phyloP scores from a whole-genome alignment of 441 rosid genomes.

The Euphorbia celastroides region DNA sequence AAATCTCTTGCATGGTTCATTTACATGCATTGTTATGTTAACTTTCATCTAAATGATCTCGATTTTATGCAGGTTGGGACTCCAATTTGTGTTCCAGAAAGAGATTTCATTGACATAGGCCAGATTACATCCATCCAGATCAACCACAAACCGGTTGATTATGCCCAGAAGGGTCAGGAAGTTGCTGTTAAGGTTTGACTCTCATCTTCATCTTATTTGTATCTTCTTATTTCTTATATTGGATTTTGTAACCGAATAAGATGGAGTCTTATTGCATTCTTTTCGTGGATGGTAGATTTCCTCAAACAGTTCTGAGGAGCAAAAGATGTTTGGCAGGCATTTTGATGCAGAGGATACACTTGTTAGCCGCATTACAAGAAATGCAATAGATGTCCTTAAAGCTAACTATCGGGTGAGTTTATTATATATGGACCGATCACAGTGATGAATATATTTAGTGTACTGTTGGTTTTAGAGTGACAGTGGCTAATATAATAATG shows the following conservation, averaged over 20 bases:
- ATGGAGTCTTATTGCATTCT: background rate
- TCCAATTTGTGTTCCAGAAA: conserved; percentile 78
- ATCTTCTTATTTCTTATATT: background rate
- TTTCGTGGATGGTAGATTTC: conserved; percentile 44
- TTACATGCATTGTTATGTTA: background rate
- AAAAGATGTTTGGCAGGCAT: conserved; percentile 92
- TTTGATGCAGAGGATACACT: conserved; percentile 83
- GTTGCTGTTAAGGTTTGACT: conserved; percentile 84
- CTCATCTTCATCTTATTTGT: background rate
- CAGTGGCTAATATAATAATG: background rate
- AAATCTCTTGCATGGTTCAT: too few species aligned
- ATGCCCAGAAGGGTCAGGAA: conserved; percentile 74
- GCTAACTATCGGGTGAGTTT: conserved; percentile 71
- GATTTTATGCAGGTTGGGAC: conserved; percentile 63
- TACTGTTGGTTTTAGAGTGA: background rate
- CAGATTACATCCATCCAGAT: conserved; percentile 80
- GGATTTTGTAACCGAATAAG: background rate
- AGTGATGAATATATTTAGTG: background rate
- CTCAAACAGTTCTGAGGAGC: conserved; percentile 75
- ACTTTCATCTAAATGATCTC: background rate
- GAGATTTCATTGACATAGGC: conserved; percentile 83
- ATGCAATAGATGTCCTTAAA: conserved; percentile 77
- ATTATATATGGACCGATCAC: background rate
- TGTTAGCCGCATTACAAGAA: conserved; percentile 86
- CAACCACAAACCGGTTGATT: conserved; percentile 75